Evolutionary conservation across 768 basidiomycete genomes (phyloP).

Genomic region (Termitomyces sp.): DNA sequence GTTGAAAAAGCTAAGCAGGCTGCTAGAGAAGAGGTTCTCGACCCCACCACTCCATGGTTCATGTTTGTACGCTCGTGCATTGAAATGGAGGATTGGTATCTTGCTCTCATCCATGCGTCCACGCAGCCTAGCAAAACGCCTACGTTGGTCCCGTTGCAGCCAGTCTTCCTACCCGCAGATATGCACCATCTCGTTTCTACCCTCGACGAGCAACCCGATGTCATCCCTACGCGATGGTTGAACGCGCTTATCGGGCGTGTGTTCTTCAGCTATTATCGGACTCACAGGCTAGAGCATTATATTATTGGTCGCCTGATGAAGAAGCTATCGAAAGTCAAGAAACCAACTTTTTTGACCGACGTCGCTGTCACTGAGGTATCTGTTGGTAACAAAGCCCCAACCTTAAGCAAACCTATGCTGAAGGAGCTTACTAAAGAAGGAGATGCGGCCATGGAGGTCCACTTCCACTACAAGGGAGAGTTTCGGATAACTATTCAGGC

Average conservation of each 20-base stretch:
- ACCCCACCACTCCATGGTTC: constrained; percentile 77
- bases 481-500: constrained; percentile 88
- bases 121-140: constrained; percentile 59
- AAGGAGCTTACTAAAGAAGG: constrained; percentile 96
- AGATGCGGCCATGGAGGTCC: constrained; percentile 85
- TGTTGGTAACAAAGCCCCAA: constrained; percentile 79
- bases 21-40: constrained; percentile 47
- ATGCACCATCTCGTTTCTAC: constrained; percentile 82
- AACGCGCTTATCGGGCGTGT: constrained; percentile 91
- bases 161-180: constrained; percentile 70
- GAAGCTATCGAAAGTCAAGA: constrained; percentile 89
- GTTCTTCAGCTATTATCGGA: constrained; percentile 91
- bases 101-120: constrained; percentile 74
- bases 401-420: constrained; percentile 95
- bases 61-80: constrained; percentile 85
- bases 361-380: constrained; percentile 86
- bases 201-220: constrained; percentile 91
- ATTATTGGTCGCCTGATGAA: constrained; percentile 90
- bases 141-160: constrained; percentile 52
- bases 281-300: constrained; percentile 73
- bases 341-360: constrained; percentile 81
- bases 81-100: constrained; percentile 98
- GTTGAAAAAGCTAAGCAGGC: constrained; percentile 39
- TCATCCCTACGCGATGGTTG: constrained; percentile 96
- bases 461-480: constrained; percentile 81